Base-by-base conservation (phyloP, 352 stramenopile species). In the Pythium utonaiense region DNA sequence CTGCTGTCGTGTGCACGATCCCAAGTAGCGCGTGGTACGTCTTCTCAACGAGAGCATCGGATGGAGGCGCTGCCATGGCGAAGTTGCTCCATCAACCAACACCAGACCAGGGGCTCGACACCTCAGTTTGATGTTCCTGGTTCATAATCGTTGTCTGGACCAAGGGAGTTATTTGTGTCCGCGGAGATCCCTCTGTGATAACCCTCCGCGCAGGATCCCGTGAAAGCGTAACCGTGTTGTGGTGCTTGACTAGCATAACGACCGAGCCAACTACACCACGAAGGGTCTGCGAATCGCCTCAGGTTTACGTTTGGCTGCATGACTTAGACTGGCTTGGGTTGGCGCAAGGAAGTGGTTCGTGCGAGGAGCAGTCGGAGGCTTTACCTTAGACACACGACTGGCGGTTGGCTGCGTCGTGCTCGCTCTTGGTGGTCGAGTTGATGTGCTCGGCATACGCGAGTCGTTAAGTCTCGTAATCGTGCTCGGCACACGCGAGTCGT, bases 321-420 rank as follows among this genome's bases (percentile, higher is more conserved):
- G 78, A 31, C 68, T 78, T 5, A 90, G 65, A 68, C 83, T 92
- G 7, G 83, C 78, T 58, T 89, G 75, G 0, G 80, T 92, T 17
- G 80, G 78, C 2, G 73, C 77, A 0, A 92, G 75, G 45, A 92
- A 88, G 33, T 73, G 77, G 36, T 79, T 87, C 22, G 73, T 77
- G 0, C 70, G 67, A 45, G 65, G 62, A 2, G 53, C 41, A 1
- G 58, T 53, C 9, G 45, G 21, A 31, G 22, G 5, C 8, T 12
- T 71, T 14, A 34, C 30, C 14, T 27, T 67, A 8, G 45, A 24
- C 3, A 31, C n/a, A 27, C 33, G 53, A n/a, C 28, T 22, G 8
- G 41, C 27, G 10, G 16, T 45, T 38, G 48, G 31, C 16, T 21
- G 49, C n/a, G 54, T 30, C 31, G 22, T 40, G 17, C 25, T 12